Percentiles rank a stretch among this genome's conserved stretches.
phyloP scores from a whole-genome alignment of 2,329 filamentous ascomycete species.

The Paramyrothecium sp. region DNA sequence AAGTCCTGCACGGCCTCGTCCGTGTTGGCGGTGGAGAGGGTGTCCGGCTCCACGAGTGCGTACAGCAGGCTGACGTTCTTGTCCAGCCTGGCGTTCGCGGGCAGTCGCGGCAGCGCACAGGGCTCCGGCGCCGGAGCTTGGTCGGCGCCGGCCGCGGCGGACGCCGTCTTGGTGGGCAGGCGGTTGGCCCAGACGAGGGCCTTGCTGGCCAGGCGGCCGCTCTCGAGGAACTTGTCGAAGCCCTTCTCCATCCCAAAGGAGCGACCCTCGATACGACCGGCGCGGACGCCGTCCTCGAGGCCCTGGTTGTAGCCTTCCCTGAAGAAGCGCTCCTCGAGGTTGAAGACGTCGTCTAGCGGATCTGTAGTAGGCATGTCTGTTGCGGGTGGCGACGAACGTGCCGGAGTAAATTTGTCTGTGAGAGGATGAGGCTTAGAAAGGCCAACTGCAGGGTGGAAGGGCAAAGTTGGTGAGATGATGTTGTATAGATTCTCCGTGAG shows the following conservation, averaged over 20 bases:
- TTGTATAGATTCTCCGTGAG: too few relatives aligned
- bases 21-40: slow-evolving; percentile 75
- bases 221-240: slow-evolving; percentile 85
- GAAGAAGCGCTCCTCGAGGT: slow-evolving; percentile 72
- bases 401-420: too few relatives aligned
- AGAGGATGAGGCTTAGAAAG: too few relatives aligned
- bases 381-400: slow-evolving; percentile 26
- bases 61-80: slow-evolving; percentile 77
- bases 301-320: slow-evolving; percentile 77
- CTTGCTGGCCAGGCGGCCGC: slow-evolving; percentile 75
- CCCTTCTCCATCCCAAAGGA: slow-evolving; percentile 89
- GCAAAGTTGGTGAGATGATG: too few relatives aligned
- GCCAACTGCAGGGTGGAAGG: too few relatives aligned
- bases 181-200: slow-evolving; percentile 82
- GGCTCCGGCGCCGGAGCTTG: background rate
- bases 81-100: slow-evolving; percentile 63
- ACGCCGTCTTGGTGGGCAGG: slow-evolving; percentile 34
- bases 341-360: slow-evolving; percentile 56
- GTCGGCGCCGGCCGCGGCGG: background rate
- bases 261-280: slow-evolving; percentile 84
- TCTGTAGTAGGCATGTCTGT: too few relatives aligned
- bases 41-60: slow-evolving; percentile 75
- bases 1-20: slow-evolving; percentile 90
- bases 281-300: slow-evolving; percentile 68
- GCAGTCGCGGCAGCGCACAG: slow-evolving; percentile 38